A percentile compares a stretch with the other conserved stretches of the same genome.
Conservation (phyloP, 2,329 filamentous ascomycete species). For the Nemania abortiva region DNA sequence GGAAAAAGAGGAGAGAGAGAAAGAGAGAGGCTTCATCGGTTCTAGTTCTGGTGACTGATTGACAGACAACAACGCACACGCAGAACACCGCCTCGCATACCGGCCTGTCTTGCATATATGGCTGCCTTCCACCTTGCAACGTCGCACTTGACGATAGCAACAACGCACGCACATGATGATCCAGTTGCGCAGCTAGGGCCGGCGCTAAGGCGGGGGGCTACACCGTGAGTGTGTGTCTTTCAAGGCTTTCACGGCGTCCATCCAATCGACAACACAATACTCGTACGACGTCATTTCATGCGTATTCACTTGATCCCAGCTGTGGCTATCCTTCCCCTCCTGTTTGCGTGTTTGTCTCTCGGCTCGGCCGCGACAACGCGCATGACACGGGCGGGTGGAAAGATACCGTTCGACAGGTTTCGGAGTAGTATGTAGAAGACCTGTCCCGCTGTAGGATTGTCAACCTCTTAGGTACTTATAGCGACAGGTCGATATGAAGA, state of each 20-base stretch:
- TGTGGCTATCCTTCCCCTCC: conserved; percentile 26
- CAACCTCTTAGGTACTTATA: not conserved
- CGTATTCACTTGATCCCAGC: not conserved
- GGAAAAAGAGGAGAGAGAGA: too few relatives aligned
- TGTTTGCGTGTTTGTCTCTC: conserved; percentile 12
- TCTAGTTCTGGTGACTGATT: conserved; percentile 23
- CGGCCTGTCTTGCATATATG: conserved; percentile 21
- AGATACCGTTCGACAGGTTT: not conserved
- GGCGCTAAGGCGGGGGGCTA: conserved; percentile 5
- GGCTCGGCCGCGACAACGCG: conserved; percentile 16
- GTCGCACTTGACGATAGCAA: conserved; percentile 26
- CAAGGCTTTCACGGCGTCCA: conserved; percentile 9
- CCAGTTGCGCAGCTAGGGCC: conserved; percentile 18
- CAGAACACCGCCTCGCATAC: conserved; percentile 31
- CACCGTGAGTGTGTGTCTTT: conserved; percentile 12
- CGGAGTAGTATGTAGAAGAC: not conserved
- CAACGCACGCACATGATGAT: conserved; percentile 15
- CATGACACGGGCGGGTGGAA: not conserved
- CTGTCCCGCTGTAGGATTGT: not conserved
- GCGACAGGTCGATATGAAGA: conserved; percentile 20
- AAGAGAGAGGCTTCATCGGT: conserved; percentile 10
- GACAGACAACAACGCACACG: conserved; percentile 30
- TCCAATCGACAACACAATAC: conserved; percentile 26
- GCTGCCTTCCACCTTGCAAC: conserved; percentile 31
- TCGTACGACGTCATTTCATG: conserved; percentile 18